Evolutionary conservation across 2,329 filamentous ascomycete species (phyloP).

Genomic region (Atkinsonella texensis): DNA sequence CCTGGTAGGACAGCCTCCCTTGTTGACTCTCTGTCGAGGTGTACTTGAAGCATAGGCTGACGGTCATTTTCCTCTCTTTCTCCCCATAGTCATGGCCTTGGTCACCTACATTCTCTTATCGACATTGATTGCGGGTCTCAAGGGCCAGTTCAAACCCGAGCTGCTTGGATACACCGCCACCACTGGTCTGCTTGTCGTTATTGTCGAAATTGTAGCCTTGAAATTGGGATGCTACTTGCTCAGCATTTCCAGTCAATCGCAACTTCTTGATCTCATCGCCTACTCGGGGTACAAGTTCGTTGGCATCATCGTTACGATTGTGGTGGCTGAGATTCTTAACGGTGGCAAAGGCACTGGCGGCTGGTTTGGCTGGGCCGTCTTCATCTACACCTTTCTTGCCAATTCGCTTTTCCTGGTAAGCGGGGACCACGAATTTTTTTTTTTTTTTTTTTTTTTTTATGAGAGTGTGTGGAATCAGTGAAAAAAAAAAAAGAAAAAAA

Average conservation of each 20-base stretch:
- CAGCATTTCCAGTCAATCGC: slow-evolving; percentile 85
- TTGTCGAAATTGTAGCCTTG: slow-evolving; percentile 79
- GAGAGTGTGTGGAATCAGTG: slow-evolving; percentile 21
- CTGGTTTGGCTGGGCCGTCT: slow-evolving; percentile 80
- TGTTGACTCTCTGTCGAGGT: too few species aligned
- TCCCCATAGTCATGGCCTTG: slow-evolving; percentile 68
- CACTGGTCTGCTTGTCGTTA: slow-evolving; percentile 68
- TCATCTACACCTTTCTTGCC: slow-evolving; percentile 82
- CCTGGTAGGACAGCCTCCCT: slow-evolving; percentile 35
- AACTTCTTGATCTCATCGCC: slow-evolving; percentile 84
- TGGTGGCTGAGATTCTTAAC: slow-evolving; percentile 65
- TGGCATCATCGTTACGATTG: slow-evolving; percentile 81
- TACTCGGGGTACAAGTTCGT: slow-evolving; percentile 99
- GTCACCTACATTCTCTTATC: slow-evolving; percentile 95
- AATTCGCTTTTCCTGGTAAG: slow-evolving; percentile 86
- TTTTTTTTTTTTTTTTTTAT: too few species aligned
- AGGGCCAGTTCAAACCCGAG: slow-evolving; percentile 88
- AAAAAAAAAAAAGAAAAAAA: not conserved
- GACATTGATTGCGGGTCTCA: slow-evolving; percentile 77
- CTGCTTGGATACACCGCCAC: slow-evolving; percentile 82
- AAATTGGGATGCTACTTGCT: slow-evolving; percentile 90
- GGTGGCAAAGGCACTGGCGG: slow-evolving; percentile 72
- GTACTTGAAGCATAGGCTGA: slow-evolving; percentile 10
- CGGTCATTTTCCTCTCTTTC: not conserved
- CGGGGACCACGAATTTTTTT: too few species aligned